These are phyloP conservation scores for Diplodia corticola DNA, from an alignment of 2,329 filamentous ascomycete genomes.

Conservation along the genomic window DNA sequence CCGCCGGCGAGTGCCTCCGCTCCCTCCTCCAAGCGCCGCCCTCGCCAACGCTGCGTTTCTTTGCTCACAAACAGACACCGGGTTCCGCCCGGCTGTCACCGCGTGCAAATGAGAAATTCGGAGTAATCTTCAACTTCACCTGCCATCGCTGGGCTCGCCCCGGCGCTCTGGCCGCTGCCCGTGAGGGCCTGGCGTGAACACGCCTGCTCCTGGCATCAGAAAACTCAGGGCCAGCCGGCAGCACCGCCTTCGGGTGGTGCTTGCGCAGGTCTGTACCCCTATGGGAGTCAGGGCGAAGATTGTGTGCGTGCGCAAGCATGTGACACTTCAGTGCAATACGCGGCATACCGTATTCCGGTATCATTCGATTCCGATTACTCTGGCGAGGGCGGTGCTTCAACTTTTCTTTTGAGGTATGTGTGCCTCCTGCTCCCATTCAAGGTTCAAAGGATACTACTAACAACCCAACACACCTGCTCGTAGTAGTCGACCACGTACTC, in stretches of 20 bases:
- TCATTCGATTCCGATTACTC: constrained; percentile 94
- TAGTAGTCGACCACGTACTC: not conserved
- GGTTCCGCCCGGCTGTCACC: constrained; percentile 28
- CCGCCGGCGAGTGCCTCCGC: constrained; percentile 27
- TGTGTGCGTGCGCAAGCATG: constrained; percentile 57
- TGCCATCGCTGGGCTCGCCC: constrained; percentile 38
- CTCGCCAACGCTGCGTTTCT: constrained; percentile 93
- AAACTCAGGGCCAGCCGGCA: constrained; percentile 64
- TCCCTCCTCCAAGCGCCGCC: constrained; percentile 68
- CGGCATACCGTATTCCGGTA: constrained; percentile 68
- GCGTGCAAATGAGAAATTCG: constrained; percentile 93
- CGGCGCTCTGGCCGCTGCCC: constrained; percentile 62
- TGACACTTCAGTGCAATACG: constrained; percentile 95
- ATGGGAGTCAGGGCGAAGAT: constrained; percentile 96
- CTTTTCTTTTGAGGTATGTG: constrained; percentile 53
- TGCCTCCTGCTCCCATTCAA: not conserved
- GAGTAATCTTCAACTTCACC: constrained; percentile 82
- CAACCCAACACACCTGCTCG: not conserved
- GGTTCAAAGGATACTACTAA: constrained; percentile 46
- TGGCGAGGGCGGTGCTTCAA: constrained; percentile 73
- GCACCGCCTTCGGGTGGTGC: constrained; percentile 32
- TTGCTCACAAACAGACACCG: constrained; percentile 74
- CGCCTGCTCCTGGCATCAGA: constrained; percentile 92
- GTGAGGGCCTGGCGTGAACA: constrained; percentile 82
- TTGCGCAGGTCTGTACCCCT: constrained; percentile 51